These are phyloP conservation scores for Meyerozyma elateridarum DNA, from an alignment of 1,139 yeast genomes.

Conservation along the genomic window DNA sequence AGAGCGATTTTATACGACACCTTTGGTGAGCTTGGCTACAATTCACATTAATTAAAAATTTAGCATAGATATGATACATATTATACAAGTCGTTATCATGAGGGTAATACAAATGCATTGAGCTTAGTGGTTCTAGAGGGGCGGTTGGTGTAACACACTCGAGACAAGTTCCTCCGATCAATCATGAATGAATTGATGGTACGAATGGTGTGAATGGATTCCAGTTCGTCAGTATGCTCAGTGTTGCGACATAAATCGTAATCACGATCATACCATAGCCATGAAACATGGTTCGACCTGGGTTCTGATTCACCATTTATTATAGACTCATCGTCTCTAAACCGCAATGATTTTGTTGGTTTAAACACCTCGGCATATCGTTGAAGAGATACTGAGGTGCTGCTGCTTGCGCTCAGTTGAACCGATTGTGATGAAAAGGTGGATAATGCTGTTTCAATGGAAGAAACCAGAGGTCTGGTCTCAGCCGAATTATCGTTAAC, in stretches of 20 bases:
- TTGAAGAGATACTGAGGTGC: slow-evolving; percentile 9
- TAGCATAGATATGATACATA: slow-evolving; percentile 1
- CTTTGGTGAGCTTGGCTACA: slow-evolving; percentile 34
- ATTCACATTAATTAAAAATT: neutral
- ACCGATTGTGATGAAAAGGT: slow-evolving; percentile 11
- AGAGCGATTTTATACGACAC: slow-evolving; percentile 60
- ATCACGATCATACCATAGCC: slow-evolving; percentile 39
- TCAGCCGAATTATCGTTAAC: slow-evolving; percentile 1
- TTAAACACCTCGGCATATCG: slow-evolving; percentile 3
- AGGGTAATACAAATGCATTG: slow-evolving; percentile 27
- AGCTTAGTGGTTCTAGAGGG: slow-evolving; percentile 19
- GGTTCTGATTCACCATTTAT: slow-evolving; percentile 8
- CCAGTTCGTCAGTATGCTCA: slow-evolving; percentile 16
- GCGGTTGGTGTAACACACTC: slow-evolving; percentile 31
- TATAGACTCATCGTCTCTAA: slow-evolving; percentile 18
- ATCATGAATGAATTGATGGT: slow-evolving; percentile 21
- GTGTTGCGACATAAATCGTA: slow-evolving; percentile 23
- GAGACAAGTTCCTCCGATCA: slow-evolving; percentile 11
- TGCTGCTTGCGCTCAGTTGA: slow-evolving; percentile 13
- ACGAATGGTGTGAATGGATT: slow-evolving; percentile 13
- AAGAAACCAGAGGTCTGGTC: slow-evolving; percentile 13
- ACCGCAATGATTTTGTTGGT: slow-evolving; percentile 11
- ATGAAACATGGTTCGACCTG: slow-evolving; percentile 13
- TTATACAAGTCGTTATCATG: slow-evolving; percentile 6
- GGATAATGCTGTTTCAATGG: slow-evolving; percentile 12